Conservation (phyloP, 2,329 filamentous ascomycete species). For the Fusarium tupiense region DNA sequence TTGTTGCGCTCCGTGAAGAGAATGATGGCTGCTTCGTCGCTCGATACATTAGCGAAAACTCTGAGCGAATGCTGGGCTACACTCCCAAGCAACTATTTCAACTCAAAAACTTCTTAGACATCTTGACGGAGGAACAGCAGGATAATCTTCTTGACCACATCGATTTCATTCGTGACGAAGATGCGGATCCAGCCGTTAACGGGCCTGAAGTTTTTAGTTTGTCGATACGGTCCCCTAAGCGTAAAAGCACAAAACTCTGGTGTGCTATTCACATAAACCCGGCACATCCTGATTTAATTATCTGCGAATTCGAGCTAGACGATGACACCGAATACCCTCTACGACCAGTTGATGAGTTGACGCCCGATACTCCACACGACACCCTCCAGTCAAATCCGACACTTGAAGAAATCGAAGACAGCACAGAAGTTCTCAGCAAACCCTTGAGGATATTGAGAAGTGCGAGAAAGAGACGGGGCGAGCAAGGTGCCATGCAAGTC, state of each 20-base stretch:
- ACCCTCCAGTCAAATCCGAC: constrained; percentile 79
- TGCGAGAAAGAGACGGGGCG: constrained; percentile 78
- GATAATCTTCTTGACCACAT: constrained; percentile 88
- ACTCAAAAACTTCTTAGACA: constrained; percentile 80
- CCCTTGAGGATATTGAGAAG: constrained; percentile 81
- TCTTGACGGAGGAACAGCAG: constrained; percentile 83
- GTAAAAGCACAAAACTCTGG: constrained; percentile 77
- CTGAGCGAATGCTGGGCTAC: constrained; percentile 77
- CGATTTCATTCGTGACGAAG: constrained; percentile 87
- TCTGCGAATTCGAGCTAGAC: constrained; percentile 90
- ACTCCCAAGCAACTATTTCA: constrained; percentile 79
- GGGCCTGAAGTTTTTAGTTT: constrained; percentile 89
- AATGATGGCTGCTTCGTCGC: constrained; percentile 73
- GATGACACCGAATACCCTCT: constrained; percentile 77
- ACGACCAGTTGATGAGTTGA: constrained; percentile 67
- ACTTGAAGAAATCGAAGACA: constrained; percentile 76
- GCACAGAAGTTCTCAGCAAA: constrained; percentile 78
- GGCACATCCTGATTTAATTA: constrained; percentile 73
- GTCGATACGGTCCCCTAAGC: constrained; percentile 69
- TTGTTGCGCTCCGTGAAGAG: constrained; percentile 79
- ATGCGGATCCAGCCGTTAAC: constrained; percentile 76
- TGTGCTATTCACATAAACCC: constrained; percentile 84
- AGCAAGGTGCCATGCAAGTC: constrained; percentile 86
- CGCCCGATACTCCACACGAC: constrained; percentile 74
- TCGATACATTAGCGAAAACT: constrained; percentile 84